Base-by-base conservation (phyloP, 2,329 filamentous ascomycete species). In the Penicillium hordei region DNA sequence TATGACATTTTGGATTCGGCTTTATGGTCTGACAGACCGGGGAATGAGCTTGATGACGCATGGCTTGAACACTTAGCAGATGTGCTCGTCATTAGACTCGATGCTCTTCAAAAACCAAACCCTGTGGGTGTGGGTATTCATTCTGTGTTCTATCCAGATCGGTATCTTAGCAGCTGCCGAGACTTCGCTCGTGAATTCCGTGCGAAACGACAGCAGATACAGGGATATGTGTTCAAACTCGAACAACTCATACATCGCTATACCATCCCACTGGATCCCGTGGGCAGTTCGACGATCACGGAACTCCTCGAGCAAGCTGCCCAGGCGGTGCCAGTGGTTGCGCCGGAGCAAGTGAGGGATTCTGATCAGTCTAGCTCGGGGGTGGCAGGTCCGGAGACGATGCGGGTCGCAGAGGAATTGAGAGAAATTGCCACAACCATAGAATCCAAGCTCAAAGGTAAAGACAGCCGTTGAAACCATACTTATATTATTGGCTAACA, bases 131-230 rank as follows among this genome's bases (percentile, higher is more conserved):
- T 86, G 43, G 80, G 79, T 6, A 76, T 86, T 19, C 84, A 84
- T 4, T 68, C 78, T 1, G 75, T 77, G 1, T 80, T 85, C 65
- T 86, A 84, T 61, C 78, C 82, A 5, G 86, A 88, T 70, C 79
- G 85, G 45, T 88, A 88, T 67, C 73, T 86, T 45, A 76, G 82
- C 48, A 74, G 78, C 60, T 83, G 82, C 58, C 75, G 78, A 55
- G 75, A 76, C 1, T 66, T 77, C 10, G 78, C 82, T 17, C 76
- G 76, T 43, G 74, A 77, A 9, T 78, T 86, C 57, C 79, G 82
- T 33, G 58, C 62, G 8, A 70, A 69, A 31, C 71, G 74, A 60
- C 66, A 76, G 8, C 66, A 73, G 44, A 64, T 73, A 8, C 65
- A 68, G 33, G 62, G 70, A 38, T 68, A 76, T 34, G 64, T 78